Conservation (phyloP, 495 filamentous ascomycete genomes). For the Neurospora hispaniola region DNA sequence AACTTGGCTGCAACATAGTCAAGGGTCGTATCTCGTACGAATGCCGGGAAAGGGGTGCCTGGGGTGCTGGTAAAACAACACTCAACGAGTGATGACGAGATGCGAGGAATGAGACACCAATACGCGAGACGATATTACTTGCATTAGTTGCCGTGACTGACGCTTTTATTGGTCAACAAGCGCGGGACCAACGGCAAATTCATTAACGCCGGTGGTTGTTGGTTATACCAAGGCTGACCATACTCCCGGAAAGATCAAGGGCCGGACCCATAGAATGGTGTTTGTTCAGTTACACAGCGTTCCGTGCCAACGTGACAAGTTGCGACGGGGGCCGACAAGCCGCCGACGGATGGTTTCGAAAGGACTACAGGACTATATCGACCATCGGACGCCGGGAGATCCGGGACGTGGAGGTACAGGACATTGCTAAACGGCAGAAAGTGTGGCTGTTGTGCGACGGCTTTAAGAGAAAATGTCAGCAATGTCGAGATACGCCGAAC, state of each 20-base stretch:
- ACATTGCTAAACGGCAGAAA: not conserved
- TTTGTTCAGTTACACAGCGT: not conserved
- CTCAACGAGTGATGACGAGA: not conserved
- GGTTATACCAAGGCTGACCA: not conserved
- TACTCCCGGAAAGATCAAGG: not conserved
- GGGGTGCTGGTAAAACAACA: not conserved
- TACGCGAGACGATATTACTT: not conserved
- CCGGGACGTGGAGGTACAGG: not conserved
- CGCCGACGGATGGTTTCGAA: not conserved
- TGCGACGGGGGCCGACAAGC: not conserved
- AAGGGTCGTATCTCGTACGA: not conserved
- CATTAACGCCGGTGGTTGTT: not conserved
- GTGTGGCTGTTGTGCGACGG: not conserved
- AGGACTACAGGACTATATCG: not conserved
- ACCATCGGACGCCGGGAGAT: not conserved
- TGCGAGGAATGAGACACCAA: not conserved
- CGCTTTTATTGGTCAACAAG: not conserved
- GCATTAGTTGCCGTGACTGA: not conserved
- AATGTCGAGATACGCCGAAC: not conserved
- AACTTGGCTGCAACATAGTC: not conserved
- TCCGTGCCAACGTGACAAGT: not conserved
- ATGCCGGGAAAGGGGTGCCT: too few species aligned
- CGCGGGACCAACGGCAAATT: not conserved
- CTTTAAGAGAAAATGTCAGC: not conserved
- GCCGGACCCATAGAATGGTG: not conserved